phyloP scores from a whole-genome alignment of 805 yeast genomes.

The Phaffomyces thermotolerans region DNA sequence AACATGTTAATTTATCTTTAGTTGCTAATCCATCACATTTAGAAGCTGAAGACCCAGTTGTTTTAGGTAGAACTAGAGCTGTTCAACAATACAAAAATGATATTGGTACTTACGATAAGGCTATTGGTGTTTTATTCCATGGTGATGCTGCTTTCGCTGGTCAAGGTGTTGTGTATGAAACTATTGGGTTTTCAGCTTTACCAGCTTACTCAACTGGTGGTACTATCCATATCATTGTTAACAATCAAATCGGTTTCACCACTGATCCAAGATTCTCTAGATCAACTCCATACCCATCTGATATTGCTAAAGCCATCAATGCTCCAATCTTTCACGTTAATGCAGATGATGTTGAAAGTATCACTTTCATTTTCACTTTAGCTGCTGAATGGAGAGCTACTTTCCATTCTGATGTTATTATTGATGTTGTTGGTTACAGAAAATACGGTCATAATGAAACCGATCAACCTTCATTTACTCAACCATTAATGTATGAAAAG shows the following conservation, averaged over 20 bases:
- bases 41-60: conserved; percentile 99
- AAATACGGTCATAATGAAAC: conserved; percentile 99
- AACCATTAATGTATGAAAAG: conserved; percentile 92
- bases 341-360: conserved; percentile 95
- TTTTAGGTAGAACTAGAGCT: conserved; percentile 95
- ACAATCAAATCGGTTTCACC: conserved; percentile 99
- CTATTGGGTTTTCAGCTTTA: conserved; percentile 87
- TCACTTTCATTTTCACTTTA: conserved; percentile 82
- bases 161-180: conserved; percentile 98
- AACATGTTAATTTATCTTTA: conserved; percentile 86
- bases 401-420: conserved; percentile 92
- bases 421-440: conserved; percentile 97
- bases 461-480: conserved; percentile 98
- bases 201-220: conserved; percentile 99
- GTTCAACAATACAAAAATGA: conserved; percentile 88
- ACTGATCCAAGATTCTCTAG: conserved; percentile 97
- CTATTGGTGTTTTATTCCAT: conserved; percentile 87
- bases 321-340: conserved; percentile 99
- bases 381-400: conserved; percentile 99
- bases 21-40: conserved; percentile 99
- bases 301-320: conserved; percentile 91
- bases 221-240: conserved; percentile 90
- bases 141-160: conserved; percentile 99
- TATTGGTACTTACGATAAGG: conserved; percentile 74
- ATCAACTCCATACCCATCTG: conserved; percentile 97